These are phyloP conservation scores for Sphagnum magellanicum DNA, from an alignment of 228 moss, liverwort and hornwort genomes.

Conservation along the genomic window DNA sequence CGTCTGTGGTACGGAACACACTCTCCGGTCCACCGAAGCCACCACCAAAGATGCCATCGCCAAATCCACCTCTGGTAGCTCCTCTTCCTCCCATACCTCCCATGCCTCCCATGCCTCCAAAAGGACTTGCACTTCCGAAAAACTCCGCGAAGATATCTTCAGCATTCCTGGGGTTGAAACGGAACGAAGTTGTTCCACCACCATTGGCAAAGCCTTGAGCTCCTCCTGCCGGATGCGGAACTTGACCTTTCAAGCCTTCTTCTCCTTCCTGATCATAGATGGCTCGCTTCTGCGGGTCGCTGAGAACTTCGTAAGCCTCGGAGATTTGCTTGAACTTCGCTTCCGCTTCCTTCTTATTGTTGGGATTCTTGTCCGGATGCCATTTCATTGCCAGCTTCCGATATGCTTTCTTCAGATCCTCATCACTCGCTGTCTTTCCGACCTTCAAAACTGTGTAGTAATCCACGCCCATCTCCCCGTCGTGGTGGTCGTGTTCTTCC, in stretches of 20 bases:
- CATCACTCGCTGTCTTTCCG: not conserved
- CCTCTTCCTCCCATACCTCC: conserved; percentile 27
- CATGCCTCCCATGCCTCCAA: conserved; percentile 17
- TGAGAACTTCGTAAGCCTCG: conserved; percentile 24
- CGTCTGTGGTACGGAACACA: conserved; percentile 25
- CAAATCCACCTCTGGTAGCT: conserved; percentile 17
- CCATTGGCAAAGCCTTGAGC: conserved; percentile 40
- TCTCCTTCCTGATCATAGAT: conserved; percentile 61
- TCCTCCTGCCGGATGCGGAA: conserved; percentile 24
- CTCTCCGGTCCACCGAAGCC: conserved; percentile 52
- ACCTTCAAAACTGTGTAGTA: conserved; percentile 8
- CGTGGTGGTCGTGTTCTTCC: conserved; percentile 9
- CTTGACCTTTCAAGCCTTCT: conserved; percentile 57
- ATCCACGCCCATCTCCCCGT: conserved; percentile 1
- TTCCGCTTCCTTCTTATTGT: conserved; percentile 3
- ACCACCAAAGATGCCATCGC: conserved; percentile 58
- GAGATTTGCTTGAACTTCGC: conserved; percentile 5
- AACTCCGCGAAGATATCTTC: conserved; percentile 69
- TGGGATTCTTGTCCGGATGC: conserved; percentile 9
- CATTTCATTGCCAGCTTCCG: conserved; percentile 9
- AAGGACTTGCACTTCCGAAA: conserved; percentile 46
- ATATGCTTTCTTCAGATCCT: conserved; percentile 8
- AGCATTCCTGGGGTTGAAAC: conserved; percentile 61
- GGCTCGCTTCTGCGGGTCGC: conserved; percentile 56
- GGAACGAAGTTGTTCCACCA: conserved; percentile 35